A percentile compares a stretch with the other conserved stretches of the same genome.
These are phyloP conservation scores for Solanum lycopersicoides DNA, from an alignment of 257 asterid species.

Conservation along the genomic window DNA sequence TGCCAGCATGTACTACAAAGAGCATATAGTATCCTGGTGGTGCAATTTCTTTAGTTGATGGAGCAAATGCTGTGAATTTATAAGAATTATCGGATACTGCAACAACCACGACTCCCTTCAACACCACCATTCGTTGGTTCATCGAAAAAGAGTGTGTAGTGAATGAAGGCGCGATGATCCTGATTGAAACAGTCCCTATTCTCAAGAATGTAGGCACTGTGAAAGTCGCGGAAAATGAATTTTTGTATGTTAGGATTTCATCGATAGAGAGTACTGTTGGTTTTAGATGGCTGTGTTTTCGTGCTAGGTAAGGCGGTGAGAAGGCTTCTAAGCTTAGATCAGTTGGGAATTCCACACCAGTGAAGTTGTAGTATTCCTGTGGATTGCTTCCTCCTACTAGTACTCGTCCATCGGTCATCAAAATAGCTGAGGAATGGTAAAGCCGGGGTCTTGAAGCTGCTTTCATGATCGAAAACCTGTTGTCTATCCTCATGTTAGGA, in stretches of 20 bases:
- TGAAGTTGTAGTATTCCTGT: constrained; percentile 41
- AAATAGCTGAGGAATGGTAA: constrained; percentile 55
- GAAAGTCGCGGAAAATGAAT: constrained; percentile 17
- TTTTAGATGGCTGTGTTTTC: constrained; percentile 11
- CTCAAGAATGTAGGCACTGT: constrained; percentile 4
- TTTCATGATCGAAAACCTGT: constrained; percentile 25
- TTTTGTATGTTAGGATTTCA: constrained; percentile 15
- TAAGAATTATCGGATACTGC: background rate
- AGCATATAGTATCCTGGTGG: constrained; percentile 62
- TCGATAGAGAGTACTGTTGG: constrained; percentile 18
- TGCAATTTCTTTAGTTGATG: constrained; percentile 42
- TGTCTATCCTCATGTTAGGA: background rate
- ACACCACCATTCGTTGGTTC: constrained; percentile 68
- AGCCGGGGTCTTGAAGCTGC: constrained; percentile 36
- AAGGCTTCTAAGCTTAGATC: constrained; percentile 62
- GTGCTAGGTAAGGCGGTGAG: constrained; percentile 47
- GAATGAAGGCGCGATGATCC: constrained; percentile 48
- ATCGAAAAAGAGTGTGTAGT: constrained; percentile 55
- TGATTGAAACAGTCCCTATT: constrained; percentile 18
- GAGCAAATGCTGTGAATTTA: constrained; percentile 19
- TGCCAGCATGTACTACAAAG: constrained; percentile 42
- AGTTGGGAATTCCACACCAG: constrained; percentile 40
- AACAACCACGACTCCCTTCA: constrained; percentile 14
- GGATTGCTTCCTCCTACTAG: constrained; percentile 70
- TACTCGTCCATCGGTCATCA: constrained; percentile 45